Percentiles rank a stretch among this genome's conserved stretches.
Evolutionary conservation across 2,329 filamentous ascomycete genomes (phyloP).

Genomic region (Claviceps pazoutovae): DNA sequence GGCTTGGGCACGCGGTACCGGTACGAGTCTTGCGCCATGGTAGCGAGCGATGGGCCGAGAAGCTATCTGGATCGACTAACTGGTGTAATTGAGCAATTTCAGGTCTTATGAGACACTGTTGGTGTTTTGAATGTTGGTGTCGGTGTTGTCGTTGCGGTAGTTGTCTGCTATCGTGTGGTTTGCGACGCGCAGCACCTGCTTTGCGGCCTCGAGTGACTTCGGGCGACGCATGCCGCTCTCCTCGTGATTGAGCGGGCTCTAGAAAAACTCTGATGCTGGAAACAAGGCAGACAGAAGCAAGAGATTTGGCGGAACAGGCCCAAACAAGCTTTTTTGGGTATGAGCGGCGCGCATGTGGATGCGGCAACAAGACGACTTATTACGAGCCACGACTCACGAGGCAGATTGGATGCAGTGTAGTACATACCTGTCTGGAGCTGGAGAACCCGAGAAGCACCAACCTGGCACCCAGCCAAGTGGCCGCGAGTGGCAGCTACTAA

Average conservation of each 20-base stretch:
- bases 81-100: too few species aligned
- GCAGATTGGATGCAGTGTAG: too few species aligned
- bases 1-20: slow-evolving; percentile 41
- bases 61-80: neutral
- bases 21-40: slow-evolving; percentile 32
- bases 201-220: neutral
- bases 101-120: neutral
- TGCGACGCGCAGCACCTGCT: neutral
- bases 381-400: too few species aligned
- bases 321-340: neutral
- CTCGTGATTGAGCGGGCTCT: neutral
- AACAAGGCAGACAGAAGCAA: neutral
- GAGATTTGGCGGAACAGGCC: neutral
- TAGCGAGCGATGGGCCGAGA: neutral
- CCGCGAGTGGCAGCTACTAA: neutral
- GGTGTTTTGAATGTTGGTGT: neutral
- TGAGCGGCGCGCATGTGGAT: too few species aligned
- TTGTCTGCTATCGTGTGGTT: neutral
- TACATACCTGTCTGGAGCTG: too few species aligned
- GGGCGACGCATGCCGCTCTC: neutral
- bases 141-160: neutral
- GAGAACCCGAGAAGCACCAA: too few species aligned
- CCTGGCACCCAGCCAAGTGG: too few species aligned
- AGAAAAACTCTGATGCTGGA: neutral
- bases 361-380: too few species aligned